These are phyloP conservation scores for Scorias spongiosa DNA, from an alignment of 2,329 filamentous ascomycete genomes.

Conservation along the genomic window DNA sequence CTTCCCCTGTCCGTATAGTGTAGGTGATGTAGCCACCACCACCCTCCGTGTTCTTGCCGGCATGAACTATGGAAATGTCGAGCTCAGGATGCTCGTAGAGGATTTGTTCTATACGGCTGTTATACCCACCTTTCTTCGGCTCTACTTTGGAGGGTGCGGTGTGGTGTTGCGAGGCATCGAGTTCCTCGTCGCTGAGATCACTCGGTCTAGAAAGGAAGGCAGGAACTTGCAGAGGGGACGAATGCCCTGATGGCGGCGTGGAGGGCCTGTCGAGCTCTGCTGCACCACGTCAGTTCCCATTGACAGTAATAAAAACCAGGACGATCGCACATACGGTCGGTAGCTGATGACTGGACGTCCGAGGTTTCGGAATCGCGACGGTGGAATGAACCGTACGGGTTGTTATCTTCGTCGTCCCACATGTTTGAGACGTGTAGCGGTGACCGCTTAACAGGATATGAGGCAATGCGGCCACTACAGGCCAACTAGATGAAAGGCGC, in stretches of 20 bases:
- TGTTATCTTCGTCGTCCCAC: slow-evolving; percentile 99
- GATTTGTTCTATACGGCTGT: slow-evolving; percentile 92
- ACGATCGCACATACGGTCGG: slow-evolving; percentile 11
- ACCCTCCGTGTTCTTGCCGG: slow-evolving; percentile 86
- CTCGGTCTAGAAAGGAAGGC: slow-evolving; percentile 37
- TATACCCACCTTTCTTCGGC: slow-evolving; percentile 71
- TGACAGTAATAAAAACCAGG: neutral
- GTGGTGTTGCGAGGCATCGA: slow-evolving; percentile 33
- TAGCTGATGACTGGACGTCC: slow-evolving; percentile 26
- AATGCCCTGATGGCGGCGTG: slow-evolving; percentile 55
- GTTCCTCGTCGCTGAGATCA: slow-evolving; percentile 45
- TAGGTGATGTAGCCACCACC: slow-evolving; percentile 93
- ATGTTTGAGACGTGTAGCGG: slow-evolving; percentile 34
- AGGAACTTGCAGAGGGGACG: slow-evolving; percentile 51
- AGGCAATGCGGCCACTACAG: no score
- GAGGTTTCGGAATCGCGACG: slow-evolving; percentile 66
- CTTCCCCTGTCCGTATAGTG: slow-evolving; percentile 85
- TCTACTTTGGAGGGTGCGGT: slow-evolving; percentile 28
- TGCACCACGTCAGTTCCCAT: neutral
- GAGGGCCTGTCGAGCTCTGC: slow-evolving; percentile 44
- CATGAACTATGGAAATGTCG: slow-evolving; percentile 81
- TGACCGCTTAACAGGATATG: neutral
- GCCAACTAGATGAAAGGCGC: no score
- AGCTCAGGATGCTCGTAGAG: slow-evolving; percentile 87
- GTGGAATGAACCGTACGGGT: slow-evolving; percentile 90